Percentiles rank a stretch among this genome's conserved stretches.
Conservation (phyloP, 2,329 filamentous ascomycete genomes). For the Arthrobotrys sphaeroides region DNA sequence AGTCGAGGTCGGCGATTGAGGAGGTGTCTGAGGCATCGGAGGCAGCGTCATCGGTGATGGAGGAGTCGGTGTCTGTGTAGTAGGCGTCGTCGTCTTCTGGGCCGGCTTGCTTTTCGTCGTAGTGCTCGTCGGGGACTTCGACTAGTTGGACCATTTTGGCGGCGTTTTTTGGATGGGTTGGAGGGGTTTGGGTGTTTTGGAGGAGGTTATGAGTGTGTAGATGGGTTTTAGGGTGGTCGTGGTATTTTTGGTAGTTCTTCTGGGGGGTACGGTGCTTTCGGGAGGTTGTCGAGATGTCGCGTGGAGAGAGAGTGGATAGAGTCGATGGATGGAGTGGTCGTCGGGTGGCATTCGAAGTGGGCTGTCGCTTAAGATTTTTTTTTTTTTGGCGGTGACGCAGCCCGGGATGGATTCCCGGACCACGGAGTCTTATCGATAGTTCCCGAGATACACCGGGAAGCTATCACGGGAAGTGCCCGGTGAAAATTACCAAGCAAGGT, state of each 20-base stretch:
- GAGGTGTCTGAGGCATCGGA: slow-evolving; percentile 58
- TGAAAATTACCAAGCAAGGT: slow-evolving; percentile 37
- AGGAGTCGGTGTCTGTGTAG: slow-evolving; percentile 90
- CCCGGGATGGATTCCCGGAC: background rate
- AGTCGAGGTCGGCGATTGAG: slow-evolving; percentile 63
- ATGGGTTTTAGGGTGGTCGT: background rate
- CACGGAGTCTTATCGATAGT: slow-evolving; percentile 28
- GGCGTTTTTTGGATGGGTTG: background rate
- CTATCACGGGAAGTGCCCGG: background rate
- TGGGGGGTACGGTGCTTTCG: too few relatives aligned
- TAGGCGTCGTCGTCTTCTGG: slow-evolving; percentile 80
- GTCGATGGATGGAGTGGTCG: slow-evolving; percentile 10
- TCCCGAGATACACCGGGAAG: background rate
- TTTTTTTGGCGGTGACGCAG: slow-evolving; percentile 53
- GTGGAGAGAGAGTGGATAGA: background rate
- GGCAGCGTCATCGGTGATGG: slow-evolving; percentile 72
- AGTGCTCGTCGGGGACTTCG: slow-evolving; percentile 96
- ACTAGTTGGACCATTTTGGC: slow-evolving; percentile 90
- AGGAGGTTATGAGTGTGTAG: background rate
- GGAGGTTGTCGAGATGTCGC: background rate
- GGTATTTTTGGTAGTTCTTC: background rate
- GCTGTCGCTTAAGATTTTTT: slow-evolving; percentile 41
- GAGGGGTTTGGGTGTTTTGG: background rate
- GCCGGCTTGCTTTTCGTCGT: slow-evolving; percentile 76
- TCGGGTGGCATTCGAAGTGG: slow-evolving; percentile 4